Evolutionary conservation across 768 basidiomycete genomes (phyloP).

Genomic region (Cystoderma amianthinum): DNA sequence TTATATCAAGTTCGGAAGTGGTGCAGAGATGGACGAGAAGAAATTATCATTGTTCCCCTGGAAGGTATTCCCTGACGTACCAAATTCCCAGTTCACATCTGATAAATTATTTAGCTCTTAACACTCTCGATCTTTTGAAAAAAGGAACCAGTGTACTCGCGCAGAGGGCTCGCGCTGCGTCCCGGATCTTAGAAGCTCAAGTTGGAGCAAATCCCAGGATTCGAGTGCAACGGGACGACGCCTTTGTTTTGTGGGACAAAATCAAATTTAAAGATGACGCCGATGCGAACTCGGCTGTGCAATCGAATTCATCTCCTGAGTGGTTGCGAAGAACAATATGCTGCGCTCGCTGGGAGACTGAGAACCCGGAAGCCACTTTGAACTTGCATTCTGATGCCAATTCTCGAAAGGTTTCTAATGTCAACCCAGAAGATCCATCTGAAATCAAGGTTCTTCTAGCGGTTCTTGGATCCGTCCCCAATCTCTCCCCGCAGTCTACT

Average conservation of each 20-base stretch:
- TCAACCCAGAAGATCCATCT: conserved; percentile 2
- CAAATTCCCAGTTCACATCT: no score
- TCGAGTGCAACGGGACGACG: conserved; percentile 75
- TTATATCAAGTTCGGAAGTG: conserved; percentile 76
- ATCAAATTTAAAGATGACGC: conserved; percentile 44
- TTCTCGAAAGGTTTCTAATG: not conserved
- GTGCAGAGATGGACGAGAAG: conserved; percentile 70
- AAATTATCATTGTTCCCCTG: conserved; percentile 77
- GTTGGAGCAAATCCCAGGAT: conserved; percentile 80
- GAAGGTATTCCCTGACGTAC: conserved; percentile 55
- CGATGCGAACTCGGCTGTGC: conserved; percentile 14
- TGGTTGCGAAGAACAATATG: conserved; percentile 84
- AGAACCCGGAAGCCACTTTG: conserved; percentile 34
- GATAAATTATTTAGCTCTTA: conserved; percentile 51
- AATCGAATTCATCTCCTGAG: conserved; percentile 50
- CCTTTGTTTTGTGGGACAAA: conserved; percentile 76
- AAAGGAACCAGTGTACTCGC: conserved; percentile 79
- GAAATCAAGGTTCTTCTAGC: conserved; percentile 57
- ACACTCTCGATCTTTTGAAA: conserved; percentile 89
- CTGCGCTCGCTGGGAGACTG: conserved; percentile 71
- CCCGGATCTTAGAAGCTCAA: conserved; percentile 82
- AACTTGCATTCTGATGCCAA: conserved; percentile 3
- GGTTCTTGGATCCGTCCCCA: conserved; percentile 28
- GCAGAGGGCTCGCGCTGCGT: conserved; percentile 79
- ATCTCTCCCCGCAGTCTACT: conserved; percentile 25